These are phyloP conservation scores for Candida glucosophila DNA, from an alignment of 1,139 yeast genomes.

Conservation along the genomic window DNA sequence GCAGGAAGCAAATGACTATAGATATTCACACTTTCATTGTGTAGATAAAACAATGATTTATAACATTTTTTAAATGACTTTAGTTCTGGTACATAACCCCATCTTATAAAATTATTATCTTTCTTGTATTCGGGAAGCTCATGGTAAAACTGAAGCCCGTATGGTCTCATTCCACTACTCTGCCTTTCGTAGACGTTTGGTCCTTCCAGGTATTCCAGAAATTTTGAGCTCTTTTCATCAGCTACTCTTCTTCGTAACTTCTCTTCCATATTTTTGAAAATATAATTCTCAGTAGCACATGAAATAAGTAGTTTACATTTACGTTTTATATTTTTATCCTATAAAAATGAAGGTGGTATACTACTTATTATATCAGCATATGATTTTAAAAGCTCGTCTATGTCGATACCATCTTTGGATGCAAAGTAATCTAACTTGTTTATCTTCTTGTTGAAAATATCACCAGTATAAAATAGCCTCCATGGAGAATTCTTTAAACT, in stretches of 20 bases:
- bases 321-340: no score
- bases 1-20: constrained; percentile 77
- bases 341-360: constrained; percentile 29
- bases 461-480: constrained; percentile 66
- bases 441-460: constrained; percentile 29
- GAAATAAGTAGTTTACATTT: no score
- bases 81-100: constrained; percentile 74
- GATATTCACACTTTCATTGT: constrained; percentile 79
- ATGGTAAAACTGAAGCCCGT: constrained; percentile 19
- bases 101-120: constrained; percentile 69
- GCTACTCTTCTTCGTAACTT: no score
- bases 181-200: no score
- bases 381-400: no score
- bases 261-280: no score
- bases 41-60: constrained; percentile 55
- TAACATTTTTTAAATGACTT: constrained; percentile 43
- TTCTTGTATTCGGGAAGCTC: constrained; percentile 74
- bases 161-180: neutral
- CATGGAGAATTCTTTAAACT: constrained; percentile 47
- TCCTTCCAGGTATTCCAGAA: no score
- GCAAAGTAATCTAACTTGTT: no score
- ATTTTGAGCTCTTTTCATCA: no score
- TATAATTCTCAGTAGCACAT: no score
- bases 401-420: no score
- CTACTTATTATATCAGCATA: no score